phyloP scores from a whole-genome alignment of 805 yeast genomes.

The Wickerhamiella qilinensis region DNA sequence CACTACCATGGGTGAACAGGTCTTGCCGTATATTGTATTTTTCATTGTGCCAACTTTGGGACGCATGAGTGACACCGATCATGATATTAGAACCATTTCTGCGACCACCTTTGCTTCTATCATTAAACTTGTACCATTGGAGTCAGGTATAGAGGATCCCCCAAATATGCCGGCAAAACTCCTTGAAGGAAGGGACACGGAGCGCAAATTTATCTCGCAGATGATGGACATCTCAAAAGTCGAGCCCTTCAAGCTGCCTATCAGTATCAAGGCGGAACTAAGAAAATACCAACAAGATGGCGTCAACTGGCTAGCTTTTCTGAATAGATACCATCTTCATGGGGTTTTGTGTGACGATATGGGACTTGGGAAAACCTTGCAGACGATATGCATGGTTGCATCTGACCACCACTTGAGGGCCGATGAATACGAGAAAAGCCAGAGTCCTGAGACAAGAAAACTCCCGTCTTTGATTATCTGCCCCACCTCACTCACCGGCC shows the following conservation, averaged over 20 bases:
- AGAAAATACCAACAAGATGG: constrained; percentile 97
- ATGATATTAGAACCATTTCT: constrained; percentile 74
- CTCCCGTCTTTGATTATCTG: constrained; percentile 80
- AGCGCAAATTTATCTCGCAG: constrained; percentile 85
- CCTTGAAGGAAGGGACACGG: constrained; percentile 78
- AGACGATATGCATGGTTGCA: constrained; percentile 91
- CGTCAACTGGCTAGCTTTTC: constrained; percentile 92
- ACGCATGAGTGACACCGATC: constrained; percentile 90
- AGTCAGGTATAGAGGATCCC: constrained; percentile 95
- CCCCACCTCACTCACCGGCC: constrained; percentile 97
- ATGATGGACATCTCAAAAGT: constrained; percentile 96
- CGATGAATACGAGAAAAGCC: constrained; percentile 44
- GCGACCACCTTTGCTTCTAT: constrained; percentile 95
- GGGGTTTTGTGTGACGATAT: constrained; percentile 98
- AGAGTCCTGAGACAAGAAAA: constrained; percentile 48
- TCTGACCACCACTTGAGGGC: constrained; percentile 84
- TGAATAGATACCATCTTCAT: constrained; percentile 87
- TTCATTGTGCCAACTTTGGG: constrained; percentile 93
- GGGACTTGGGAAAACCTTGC: constrained; percentile 97
- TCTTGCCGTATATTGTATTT: constrained; percentile 87
- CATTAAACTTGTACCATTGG: constrained; percentile 87
- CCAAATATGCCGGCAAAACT: constrained; percentile 73
- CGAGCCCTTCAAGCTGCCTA: constrained; percentile 75
- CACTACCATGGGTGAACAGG: constrained; percentile 68
- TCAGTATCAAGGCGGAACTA: constrained; percentile 78